Percentiles rank a stretch among this genome's conserved stretches.
Conservation (phyloP, 2,329 filamentous ascomycete species). For the Rhynchosporium secalis region DNA sequence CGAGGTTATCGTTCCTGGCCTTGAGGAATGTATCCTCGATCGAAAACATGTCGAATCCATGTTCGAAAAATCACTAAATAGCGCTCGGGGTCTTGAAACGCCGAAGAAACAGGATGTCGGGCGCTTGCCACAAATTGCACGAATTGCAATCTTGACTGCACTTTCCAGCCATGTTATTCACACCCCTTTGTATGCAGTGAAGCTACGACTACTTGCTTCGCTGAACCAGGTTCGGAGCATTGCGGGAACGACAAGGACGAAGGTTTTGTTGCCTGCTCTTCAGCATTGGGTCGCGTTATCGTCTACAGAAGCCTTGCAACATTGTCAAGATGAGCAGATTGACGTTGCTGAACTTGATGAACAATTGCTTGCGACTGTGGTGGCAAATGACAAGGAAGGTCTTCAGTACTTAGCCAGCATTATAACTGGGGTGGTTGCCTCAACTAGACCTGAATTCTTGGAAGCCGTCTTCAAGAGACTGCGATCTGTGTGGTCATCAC, state of each 20-base stretch:
- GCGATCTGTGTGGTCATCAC: constrained; percentile 67
- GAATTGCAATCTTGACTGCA: constrained; percentile 67
- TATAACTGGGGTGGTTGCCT: constrained; percentile 46
- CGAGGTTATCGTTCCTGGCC: constrained; percentile 66
- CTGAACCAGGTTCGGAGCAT: constrained; percentile 74
- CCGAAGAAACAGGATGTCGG: constrained; percentile 47
- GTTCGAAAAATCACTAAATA: constrained; percentile 61
- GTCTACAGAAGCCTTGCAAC: constrained; percentile 50
- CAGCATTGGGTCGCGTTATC: constrained; percentile 64
- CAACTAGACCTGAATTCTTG: constrained; percentile 54
- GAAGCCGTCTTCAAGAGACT: constrained; percentile 68
- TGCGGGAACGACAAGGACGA: constrained; percentile 66
- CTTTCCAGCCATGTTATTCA: constrained; percentile 70
- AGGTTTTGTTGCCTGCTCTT: constrained; percentile 74
- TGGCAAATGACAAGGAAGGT: constrained; percentile 58
- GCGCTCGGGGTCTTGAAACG: constrained; percentile 44
- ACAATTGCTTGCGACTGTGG: constrained; percentile 53
- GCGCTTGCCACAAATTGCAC: constrained; percentile 56
- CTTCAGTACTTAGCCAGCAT: constrained; percentile 53
- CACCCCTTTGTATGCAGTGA: constrained; percentile 69
- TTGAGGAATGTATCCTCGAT: constrained; percentile 88
- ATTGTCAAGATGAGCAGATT: constrained; percentile 52
- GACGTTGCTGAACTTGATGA: constrained; percentile 50
- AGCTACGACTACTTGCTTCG: constrained; percentile 68
- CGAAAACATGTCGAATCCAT: constrained; percentile 66